Evolutionary conservation across 768 basidiomycete genomes (phyloP), one percentile per base, ranked within the genome.

Genomic region (Pisolithus tinctorius): DNA sequence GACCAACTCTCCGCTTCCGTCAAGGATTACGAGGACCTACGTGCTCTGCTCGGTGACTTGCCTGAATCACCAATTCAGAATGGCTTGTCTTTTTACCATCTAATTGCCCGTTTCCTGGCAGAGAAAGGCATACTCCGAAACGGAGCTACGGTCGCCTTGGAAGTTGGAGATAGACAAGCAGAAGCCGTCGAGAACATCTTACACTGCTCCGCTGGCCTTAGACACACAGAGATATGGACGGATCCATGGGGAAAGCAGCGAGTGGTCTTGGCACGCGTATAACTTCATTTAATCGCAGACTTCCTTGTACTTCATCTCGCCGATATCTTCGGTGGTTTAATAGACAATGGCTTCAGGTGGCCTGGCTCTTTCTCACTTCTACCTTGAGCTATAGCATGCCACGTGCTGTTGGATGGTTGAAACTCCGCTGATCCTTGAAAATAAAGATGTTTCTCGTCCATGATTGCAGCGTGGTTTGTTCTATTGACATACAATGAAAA

Each of bases 171-270:
- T 29, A 72, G 74, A 11, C 92, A 94, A 70, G 88, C 84, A 14
- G 60, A 68, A 2, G 74, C 69, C 2, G 91, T 94, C 17, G 63
- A 76, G 50, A 58, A 60, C 2, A 81, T 94, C 46, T 71, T 93
- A 58, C 67, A 64, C 49, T 51, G 65, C 14, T 71, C 71, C n/a
- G 77, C 74, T 40, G 62, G 69, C 37, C 63, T 88, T 43, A 60
- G 58, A 55, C 60, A 67, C 34, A 76, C 81, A 4, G 78, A 86
- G 60, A 76, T 88, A 36, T 93, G 90, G 91, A 64, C 66, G 53
- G 93, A 94, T 67, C 86, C 84, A 54, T 94, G 84, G 83, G 82
- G 80, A 44, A 80, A 78, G 57, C 75, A 84, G 52, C 79, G 92
- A 55, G 82, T 85, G 45, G 84, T 93, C 14, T 64, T 88, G 55